Evolutionary conservation across 768 basidiomycete species (phyloP).

Genomic region (Pisolithus marmoratus): DNA sequence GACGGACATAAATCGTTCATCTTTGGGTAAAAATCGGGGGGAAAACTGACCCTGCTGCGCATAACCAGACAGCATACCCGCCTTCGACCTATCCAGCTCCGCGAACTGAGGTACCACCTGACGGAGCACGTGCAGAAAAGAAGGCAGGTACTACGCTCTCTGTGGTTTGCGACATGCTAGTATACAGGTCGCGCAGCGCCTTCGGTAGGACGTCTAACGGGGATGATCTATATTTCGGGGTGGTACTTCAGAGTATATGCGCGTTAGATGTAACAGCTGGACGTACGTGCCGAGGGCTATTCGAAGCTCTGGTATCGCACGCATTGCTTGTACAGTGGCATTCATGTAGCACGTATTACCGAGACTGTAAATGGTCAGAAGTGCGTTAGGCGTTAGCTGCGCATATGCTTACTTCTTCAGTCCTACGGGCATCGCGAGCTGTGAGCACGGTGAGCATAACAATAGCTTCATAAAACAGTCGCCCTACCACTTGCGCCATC

Average conservation of each 20-base stretch:
- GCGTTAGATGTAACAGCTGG: background rate
- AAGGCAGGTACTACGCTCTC: conserved; percentile 64
- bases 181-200: conserved; percentile 66
- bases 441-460: conserved; percentile 3
- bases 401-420: conserved; percentile 55
- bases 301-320: conserved; percentile 86
- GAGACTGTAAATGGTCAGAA: conserved; percentile 35
- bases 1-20: background rate
- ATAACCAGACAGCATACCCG: conserved; percentile 42
- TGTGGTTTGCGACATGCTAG: conserved; percentile 67
- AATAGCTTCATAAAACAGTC: background rate
- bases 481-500: conserved; percentile 71
- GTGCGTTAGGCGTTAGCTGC: background rate
- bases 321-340: conserved; percentile 88
- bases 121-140: conserved; percentile 69
- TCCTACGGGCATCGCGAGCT: conserved; percentile 80
- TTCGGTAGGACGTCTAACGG: conserved; percentile 39
- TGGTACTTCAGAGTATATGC: background rate
- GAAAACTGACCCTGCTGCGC: conserved; percentile 66
- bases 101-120: conserved; percentile 87
- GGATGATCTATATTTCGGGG: conserved; percentile 22
- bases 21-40: background rate
- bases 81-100: conserved; percentile 51
- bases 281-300: conserved; percentile 57
- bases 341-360: conserved; percentile 99